phyloP scores from a whole-genome alignment of 495 filamentous ascomycete genomes.

The Bryoglossum gracile region DNA sequence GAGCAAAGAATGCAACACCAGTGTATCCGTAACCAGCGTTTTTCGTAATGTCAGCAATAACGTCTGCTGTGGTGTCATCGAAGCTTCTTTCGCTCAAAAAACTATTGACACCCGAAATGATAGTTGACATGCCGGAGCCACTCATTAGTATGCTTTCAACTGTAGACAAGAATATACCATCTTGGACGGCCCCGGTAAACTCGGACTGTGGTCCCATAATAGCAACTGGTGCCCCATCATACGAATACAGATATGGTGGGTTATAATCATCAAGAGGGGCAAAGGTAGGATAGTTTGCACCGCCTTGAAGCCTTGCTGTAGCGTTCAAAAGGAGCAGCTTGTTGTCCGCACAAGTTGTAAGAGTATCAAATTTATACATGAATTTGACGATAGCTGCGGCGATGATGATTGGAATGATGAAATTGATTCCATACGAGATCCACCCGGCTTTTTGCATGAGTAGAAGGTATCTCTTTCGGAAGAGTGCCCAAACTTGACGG shows the following conservation, averaged over 20 bases:
- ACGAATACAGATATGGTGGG: neutral
- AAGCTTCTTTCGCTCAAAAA: slow-evolving; percentile 9
- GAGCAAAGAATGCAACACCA: slow-evolving; percentile 14
- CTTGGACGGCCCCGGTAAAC: slow-evolving; percentile 11
- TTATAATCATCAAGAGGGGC: slow-evolving; percentile 4
- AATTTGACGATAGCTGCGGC: slow-evolving; percentile 17
- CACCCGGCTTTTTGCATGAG: slow-evolving; percentile 18
- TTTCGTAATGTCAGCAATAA: slow-evolving; percentile 7
- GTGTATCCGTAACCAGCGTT: neutral
- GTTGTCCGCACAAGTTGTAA: slow-evolving; percentile 18
- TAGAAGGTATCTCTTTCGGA: slow-evolving; percentile 17
- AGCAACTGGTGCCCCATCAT: neutral
- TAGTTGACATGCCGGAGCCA: too few relatives aligned
- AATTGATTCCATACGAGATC: slow-evolving; percentile 22
- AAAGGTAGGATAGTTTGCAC: neutral
- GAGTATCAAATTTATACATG: slow-evolving; percentile 6
- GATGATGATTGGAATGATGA: slow-evolving; percentile 22
- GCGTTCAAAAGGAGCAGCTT: slow-evolving; percentile 8
- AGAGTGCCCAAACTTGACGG: slow-evolving; percentile 16
- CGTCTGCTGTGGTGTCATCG: slow-evolving; percentile 1
- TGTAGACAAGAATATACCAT: slow-evolving; percentile 11
- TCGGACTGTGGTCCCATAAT: slow-evolving; percentile 11
- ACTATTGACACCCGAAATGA: too few relatives aligned
- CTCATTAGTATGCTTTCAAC: too few relatives aligned
- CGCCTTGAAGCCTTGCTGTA: neutral